Evolutionary conservation across 805 yeast genomes (phyloP).

Genomic region (Starmera dryadoides): DNA sequence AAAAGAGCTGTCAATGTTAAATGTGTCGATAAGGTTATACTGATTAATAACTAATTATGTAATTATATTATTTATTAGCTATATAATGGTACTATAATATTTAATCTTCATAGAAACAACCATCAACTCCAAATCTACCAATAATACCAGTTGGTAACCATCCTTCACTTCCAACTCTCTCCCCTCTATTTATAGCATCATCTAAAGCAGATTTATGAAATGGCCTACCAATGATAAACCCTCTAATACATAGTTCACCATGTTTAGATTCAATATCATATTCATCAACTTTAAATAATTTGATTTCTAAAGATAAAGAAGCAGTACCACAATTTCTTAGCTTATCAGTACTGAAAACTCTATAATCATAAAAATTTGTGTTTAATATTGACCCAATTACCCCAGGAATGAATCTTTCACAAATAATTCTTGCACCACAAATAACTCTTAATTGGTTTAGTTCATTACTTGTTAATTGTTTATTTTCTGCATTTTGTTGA

Average conservation of each 20-base stretch:
- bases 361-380: slow-evolving; percentile 56
- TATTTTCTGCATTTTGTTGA: slow-evolving; percentile 3
- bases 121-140: slow-evolving; percentile 66
- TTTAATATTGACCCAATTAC: slow-evolving; percentile 52
- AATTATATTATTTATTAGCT: too few species aligned
- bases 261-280: slow-evolving; percentile 27
- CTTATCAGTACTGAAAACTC: slow-evolving; percentile 32
- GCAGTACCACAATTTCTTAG: slow-evolving; percentile 47
- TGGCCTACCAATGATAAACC: slow-evolving; percentile 58
- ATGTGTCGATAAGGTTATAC: too few species aligned
- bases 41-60: too few species aligned
- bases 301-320: slow-evolving; percentile 53
- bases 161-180: slow-evolving; percentile 37
- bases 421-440: slow-evolving; percentile 42
- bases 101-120: slow-evolving; percentile 52
- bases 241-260: slow-evolving; percentile 53
- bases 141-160: slow-evolving; percentile 42
- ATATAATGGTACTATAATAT: too few species aligned
- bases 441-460: slow-evolving; percentile 37
- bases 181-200: slow-evolving; percentile 23
- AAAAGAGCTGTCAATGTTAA: too few species aligned
- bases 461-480: slow-evolving; percentile 14
- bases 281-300: slow-evolving; percentile 31
- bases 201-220: slow-evolving; percentile 22
- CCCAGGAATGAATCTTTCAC: slow-evolving; percentile 38